Base-by-base conservation (phyloP, 2,329 filamentous ascomycete species). In the Aspergillaceae sp. region DNA sequence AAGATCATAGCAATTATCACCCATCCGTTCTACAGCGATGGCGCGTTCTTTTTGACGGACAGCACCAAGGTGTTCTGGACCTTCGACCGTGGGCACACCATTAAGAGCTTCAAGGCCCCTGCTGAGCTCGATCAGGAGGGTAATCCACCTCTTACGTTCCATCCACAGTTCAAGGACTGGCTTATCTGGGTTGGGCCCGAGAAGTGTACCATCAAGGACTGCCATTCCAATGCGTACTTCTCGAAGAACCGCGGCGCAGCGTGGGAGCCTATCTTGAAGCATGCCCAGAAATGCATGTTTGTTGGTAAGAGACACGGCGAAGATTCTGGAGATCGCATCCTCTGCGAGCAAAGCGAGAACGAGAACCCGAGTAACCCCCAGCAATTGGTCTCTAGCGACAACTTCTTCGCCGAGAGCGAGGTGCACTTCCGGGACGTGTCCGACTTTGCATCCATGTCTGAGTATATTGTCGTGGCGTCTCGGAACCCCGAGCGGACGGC, bases 401-500 rank as follows among this genome's bases (percentile, higher is more conserved):
- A 84, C 68, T 94, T 94, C 59, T 70, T 73, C 8, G 77, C 83
- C 44, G 75, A 29, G 10, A 29, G n/a, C 51, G 77, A 82, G 56
- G 72, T 80, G 26, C 75, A 80, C 48, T 82, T 85, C 61, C 75
- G 79, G 27, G 78, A 90, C 49, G 85, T 95, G 37, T 80, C 84
- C 56, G 84, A 85, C 55, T 97, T 94, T 66, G 91, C 89, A 2
- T 94, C 86, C 4, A 97, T 96, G 91, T 84, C 86, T 35, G 92
- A 98, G 63, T 98, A 95, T 65, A 92, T 98, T 59, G 80, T 98
- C 35, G 84, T 95, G 42, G 90, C 90, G 1, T 83, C 84, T 4
- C 77, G 77, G 41, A 72, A 78, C 50, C 59, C 62, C 4, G 77
- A 84, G 48, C 80, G 86, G 34, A 74, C 79, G 46, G 74, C 83